Base-by-base conservation (phyloP, 2,329 filamentous ascomycete genomes). In the Xylariomycetidae sp. region DNA sequence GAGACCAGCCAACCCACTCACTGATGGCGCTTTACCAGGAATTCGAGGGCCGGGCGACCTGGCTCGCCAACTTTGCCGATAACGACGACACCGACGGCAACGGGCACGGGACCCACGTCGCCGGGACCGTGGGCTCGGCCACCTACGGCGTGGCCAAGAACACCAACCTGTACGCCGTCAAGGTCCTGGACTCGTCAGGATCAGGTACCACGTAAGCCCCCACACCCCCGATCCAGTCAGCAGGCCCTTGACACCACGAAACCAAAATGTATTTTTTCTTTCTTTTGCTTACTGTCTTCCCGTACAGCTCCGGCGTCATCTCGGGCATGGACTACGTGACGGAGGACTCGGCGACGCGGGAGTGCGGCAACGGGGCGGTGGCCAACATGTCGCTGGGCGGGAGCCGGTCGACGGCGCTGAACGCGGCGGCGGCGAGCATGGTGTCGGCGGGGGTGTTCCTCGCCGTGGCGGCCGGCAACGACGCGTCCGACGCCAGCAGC, bases 61-160 rank as follows among this genome's bases (percentile, higher is more conserved):
- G 39, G 25, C 20, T 25, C 3, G 22, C 28, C 4, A 39, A 41
- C 6, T 39, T 31, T 12, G 15, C 33, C 27, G 47, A 46, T 9
- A 40, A 41, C 19, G 38, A 41, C 9, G 46, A 56, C 22, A 52
- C 46, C 29, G 45, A 51, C 27, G 36, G 43, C 20, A 53, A 56
- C 34, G 62, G 62, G 16, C 63, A 66, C 39, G 62, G 62, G 16
- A 64, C 62, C 5, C 62, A 64, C 28, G 41, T 44, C 8, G 43
- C 43, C 10, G 46, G 43, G 11, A 42, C 33, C 4, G 37, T 45
- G 12, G 45, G 37, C 19, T 30, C 37, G 1, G 31, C 31, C 4
- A 41, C 42, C 6, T 42, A 42, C 16, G 46, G 46, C 13, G 41
- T 49, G 6, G 45, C 46, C 16, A 45, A 46, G 38, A 44, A 48